Evolutionary conservation across 2,329 filamentous ascomycete species (phyloP).

Genomic region (Claviceps sp.): DNA sequence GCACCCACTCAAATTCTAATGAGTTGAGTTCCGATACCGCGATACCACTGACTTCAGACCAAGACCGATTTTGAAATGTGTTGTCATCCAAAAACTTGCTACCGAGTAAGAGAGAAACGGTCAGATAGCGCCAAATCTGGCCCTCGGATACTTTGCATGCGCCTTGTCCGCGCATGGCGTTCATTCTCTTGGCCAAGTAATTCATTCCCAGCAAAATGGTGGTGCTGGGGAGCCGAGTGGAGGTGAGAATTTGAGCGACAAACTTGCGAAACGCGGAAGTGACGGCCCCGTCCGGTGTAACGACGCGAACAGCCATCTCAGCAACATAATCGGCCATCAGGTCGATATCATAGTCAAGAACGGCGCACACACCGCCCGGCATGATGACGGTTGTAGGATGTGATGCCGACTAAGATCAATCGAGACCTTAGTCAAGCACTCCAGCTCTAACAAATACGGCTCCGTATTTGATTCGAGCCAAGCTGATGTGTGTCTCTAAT

Average conservation of each 20-base stretch:
- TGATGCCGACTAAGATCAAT: constrained; percentile 26
- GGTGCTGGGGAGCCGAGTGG: constrained; percentile 77
- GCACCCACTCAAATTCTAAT: constrained; percentile 79
- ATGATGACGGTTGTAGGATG: constrained; percentile 31
- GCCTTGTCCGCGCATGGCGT: constrained; percentile 47
- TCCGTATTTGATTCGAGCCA: not conserved
- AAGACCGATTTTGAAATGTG: constrained; percentile 93
- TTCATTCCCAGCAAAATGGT: constrained; percentile 85
- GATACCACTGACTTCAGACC: constrained; percentile 91
- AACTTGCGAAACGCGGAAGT: constrained; percentile 78
- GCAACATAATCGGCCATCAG: constrained; percentile 91
- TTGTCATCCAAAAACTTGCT: constrained; percentile 97
- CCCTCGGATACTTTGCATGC: constrained; percentile 48
- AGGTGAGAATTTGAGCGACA: constrained; percentile 79
- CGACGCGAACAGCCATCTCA: constrained; percentile 60
- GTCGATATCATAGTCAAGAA: constrained; percentile 94
- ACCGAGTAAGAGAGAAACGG: constrained; percentile 69
- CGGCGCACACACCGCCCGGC: constrained; percentile 77
- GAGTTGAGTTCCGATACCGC: constrained; percentile 70
- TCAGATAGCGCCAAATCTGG: constrained; percentile 78
- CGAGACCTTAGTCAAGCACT: constrained; percentile 24
- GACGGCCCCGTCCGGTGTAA: constrained; percentile 38
- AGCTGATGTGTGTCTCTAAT: not conserved
- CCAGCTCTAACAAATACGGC: constrained; percentile 8
- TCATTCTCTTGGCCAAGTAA: constrained; percentile 75